Evolutionary conservation across 2,329 filamentous ascomycete species (phyloP), one percentile per base, ranked within the genome.

Genomic region (Thielaviopsis euricoi): DNA sequence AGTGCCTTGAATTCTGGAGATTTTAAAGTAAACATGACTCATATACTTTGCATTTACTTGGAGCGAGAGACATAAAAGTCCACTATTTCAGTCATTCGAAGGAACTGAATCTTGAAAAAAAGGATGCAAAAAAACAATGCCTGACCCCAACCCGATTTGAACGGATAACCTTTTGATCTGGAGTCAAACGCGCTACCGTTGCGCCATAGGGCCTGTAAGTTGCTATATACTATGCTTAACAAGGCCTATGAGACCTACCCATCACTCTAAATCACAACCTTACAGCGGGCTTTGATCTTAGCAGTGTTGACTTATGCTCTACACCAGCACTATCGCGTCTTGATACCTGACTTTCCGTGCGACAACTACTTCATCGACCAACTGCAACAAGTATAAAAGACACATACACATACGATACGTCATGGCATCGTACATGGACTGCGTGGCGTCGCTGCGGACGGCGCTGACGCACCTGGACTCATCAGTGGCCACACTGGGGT

Each of bases 391-490:
- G 25, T 15, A 52, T 21, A 12, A 21, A 12, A 12, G 22, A 52
- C 13, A 33, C 48, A 53, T 29, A 52, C 53, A 48, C 7, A 37
- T 19, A 58, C 53, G 26, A 29, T 33, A 12, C 22, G 48, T 33
- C 53, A 58, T 57, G 57, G 58, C 52, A 50, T 61, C 53, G 62
- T 81, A 81, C 69, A 69, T 69, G 62, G 77, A 80, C 69, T 83
- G 79, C 70, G 80, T 83, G 60, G 67, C 76, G 56, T 79, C 79
- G 21, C 73, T 83, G 22, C 78, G 78, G 65, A 73, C 72, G 53
- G 82, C 80, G n/a, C 76, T 82, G 61, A 74, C 74, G 60, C 79
- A 77, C 65, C 79, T 83, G 65, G 76, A 81, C 59, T 79, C 78
- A 6, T 80, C 80, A 13, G 80, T 83, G 48, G 68, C 73, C 50